A percentile compares a stretch with the other conserved stretches of the same genome.
Conservation (phyloP, 305 asterid genomes). For the Withania somnifera region DNA sequence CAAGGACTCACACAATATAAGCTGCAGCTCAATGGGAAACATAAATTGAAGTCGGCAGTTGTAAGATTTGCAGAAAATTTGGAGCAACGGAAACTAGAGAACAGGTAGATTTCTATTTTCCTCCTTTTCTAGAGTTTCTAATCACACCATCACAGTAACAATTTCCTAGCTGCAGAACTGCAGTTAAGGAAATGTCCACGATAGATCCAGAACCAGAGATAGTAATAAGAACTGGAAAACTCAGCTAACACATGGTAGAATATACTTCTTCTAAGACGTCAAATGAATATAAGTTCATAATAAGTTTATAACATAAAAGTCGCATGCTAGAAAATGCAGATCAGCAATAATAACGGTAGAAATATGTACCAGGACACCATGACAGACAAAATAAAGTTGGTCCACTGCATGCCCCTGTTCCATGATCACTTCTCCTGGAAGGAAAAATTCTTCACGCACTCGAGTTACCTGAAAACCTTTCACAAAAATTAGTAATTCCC, state of each 20-base stretch:
- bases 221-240: neutral
- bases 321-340: neutral
- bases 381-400: constrained; percentile 19
- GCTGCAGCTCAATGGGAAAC: neutral
- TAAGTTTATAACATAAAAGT: neutral
- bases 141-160: neutral
- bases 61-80: neutral
- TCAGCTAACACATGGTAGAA: neutral
- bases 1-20: neutral
- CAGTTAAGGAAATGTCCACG: neutral
- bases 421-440: constrained; percentile 22
- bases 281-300: neutral
- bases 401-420: constrained; percentile 13
- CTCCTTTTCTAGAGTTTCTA: neutral
- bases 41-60: neutral
- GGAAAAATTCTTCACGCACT: constrained; percentile 14
- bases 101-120: neutral
- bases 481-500: neutral
- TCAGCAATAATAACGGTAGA: neutral
- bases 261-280: neutral
- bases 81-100: neutral
- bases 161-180: neutral
- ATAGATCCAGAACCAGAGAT: neutral
- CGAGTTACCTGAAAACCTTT: constrained; percentile 5
- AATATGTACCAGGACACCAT: constrained; percentile 11